phyloP scores from a whole-genome alignment of 352 stramenopile species.

The Pythium chondricola region DNA sequence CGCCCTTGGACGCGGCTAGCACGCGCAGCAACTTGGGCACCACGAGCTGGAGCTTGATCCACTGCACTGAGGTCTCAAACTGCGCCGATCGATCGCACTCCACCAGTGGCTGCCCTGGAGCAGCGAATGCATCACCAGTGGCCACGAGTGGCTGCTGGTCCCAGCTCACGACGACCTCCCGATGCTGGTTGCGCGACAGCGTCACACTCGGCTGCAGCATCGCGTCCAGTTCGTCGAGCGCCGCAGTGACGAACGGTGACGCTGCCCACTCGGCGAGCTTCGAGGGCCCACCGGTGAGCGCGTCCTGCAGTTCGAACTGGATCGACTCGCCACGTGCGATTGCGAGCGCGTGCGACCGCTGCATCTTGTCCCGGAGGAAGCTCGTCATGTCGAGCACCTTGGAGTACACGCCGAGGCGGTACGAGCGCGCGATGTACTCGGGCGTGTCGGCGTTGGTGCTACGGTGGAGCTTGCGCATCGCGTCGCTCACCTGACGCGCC shows the following conservation, averaged over 20 bases:
- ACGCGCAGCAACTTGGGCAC: constrained; percentile 43
- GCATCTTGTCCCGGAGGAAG: constrained; percentile 72
- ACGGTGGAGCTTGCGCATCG: constrained; percentile 46
- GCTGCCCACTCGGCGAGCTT: constrained; percentile 46
- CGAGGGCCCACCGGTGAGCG: constrained; percentile 26
- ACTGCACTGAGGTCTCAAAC: constrained; percentile 34
- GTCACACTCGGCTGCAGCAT: constrained; percentile 25
- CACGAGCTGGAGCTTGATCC: constrained; percentile 54
- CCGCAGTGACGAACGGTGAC: constrained; percentile 33
- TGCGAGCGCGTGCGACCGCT: constrained; percentile 66
- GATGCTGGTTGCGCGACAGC: constrained; percentile 76
- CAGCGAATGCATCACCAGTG: constrained; percentile 32
- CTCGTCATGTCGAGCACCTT: constrained; percentile 80
- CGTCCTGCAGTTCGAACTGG: constrained; percentile 51
- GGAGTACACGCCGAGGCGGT: constrained; percentile 79
- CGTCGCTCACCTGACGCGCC: constrained; percentile 38
- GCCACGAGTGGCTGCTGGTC: constrained; percentile 28
- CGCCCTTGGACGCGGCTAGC: constrained; percentile 12
- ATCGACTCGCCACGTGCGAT: constrained; percentile 53
- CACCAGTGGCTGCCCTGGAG: constrained; percentile 30
- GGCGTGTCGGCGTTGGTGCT: constrained; percentile 58
- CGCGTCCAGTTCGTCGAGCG: constrained; percentile 28
- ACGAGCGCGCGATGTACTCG: constrained; percentile 74
- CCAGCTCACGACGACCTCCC: constrained; percentile 74
- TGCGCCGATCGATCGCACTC: constrained; percentile 69